These are phyloP conservation scores for Cucumis variabilis DNA, from an alignment of 331 rosid species.

Conservation along the genomic window DNA sequence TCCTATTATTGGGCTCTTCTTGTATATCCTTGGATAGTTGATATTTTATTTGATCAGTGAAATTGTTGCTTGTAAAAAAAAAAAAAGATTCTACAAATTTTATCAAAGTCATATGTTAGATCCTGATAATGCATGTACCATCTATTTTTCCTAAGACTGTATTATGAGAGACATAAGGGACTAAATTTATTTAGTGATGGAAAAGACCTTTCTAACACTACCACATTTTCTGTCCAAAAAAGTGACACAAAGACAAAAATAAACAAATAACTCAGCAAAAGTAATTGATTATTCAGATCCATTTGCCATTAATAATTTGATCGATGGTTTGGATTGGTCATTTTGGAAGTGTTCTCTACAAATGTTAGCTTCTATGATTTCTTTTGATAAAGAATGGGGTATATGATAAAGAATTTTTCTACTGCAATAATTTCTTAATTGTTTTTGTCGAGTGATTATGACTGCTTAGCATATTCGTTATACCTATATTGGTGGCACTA, in stretches of 20 bases:
- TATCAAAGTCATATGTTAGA: neutral
- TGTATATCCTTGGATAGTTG: too few species aligned
- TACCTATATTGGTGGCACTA: neutral
- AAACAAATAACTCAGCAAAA: slow-evolving; percentile 37
- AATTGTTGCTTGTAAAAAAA: too few species aligned
- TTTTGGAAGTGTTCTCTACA: slow-evolving; percentile 88
- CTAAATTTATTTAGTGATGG: slow-evolving; percentile 41
- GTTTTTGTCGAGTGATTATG: slow-evolving; percentile 10
- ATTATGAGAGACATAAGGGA: slow-evolving; percentile 53
- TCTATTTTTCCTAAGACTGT: slow-evolving; percentile 47
- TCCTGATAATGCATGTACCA: slow-evolving; percentile 33
- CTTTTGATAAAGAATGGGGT: too few species aligned
- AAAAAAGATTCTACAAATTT: too few species aligned
- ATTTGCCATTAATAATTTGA: slow-evolving; percentile 50
- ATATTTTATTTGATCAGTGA: too few species aligned
- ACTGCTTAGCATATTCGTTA: slow-evolving; percentile 3
- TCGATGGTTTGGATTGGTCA: slow-evolving; percentile 56
- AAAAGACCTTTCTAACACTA: slow-evolving; percentile 24
- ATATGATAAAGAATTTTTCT: neutral
- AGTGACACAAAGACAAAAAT: slow-evolving; percentile 37
- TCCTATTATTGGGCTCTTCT: too few species aligned
- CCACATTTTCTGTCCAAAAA: slow-evolving; percentile 21
- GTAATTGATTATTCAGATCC: slow-evolving; percentile 68
- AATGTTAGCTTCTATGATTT: too few species aligned
- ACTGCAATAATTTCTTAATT: slow-evolving; percentile 8